These are phyloP conservation scores for Russula brevipes DNA, from an alignment of 768 basidiomycete species.

Conservation along the genomic window DNA sequence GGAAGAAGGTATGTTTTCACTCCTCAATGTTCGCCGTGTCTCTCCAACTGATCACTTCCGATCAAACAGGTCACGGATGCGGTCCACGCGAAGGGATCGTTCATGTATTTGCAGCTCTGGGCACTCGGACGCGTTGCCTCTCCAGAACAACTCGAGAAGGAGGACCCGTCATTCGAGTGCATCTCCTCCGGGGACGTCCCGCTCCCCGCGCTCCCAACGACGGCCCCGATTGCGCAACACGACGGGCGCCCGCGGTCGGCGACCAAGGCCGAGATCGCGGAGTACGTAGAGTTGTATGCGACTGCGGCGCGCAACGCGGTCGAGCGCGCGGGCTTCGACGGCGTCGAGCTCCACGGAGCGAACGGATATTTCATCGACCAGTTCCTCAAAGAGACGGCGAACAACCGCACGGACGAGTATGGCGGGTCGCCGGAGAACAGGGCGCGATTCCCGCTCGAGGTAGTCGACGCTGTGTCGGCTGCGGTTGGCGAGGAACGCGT, in stretches of 20 bases:
- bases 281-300: constrained; percentile 47
- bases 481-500: constrained; percentile 41
- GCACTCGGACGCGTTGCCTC: constrained; percentile 40
- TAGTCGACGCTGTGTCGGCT: constrained; percentile 36
- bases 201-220: constrained; percentile 5
- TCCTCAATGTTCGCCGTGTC: too few species aligned
- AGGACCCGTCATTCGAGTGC: constrained; percentile 26
- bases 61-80: constrained; percentile 34
- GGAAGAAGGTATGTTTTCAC: constrained; percentile 40
- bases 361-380: constrained; percentile 38
- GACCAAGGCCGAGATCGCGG: constrained; percentile 44
- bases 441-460: constrained; percentile 42
- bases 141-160: constrained; percentile 21
- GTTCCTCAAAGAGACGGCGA: constrained; percentile 36
- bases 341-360: constrained; percentile 37
- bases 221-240: constrained; percentile 28
- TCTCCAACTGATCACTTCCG: not conserved
- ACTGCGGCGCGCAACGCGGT: constrained; percentile 26
- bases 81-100: constrained; percentile 41
- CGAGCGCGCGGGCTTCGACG: constrained; percentile 38
- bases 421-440: constrained; percentile 48
- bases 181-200: constrained; percentile 30
- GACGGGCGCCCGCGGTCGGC: constrained; percentile 42
- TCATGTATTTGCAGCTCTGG: constrained; percentile 47
- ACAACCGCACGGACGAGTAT: constrained; percentile 44